phyloP scores from a whole-genome alignment of 192 early-diverging fungal genomes.

The Entrophospora sp. region DNA sequence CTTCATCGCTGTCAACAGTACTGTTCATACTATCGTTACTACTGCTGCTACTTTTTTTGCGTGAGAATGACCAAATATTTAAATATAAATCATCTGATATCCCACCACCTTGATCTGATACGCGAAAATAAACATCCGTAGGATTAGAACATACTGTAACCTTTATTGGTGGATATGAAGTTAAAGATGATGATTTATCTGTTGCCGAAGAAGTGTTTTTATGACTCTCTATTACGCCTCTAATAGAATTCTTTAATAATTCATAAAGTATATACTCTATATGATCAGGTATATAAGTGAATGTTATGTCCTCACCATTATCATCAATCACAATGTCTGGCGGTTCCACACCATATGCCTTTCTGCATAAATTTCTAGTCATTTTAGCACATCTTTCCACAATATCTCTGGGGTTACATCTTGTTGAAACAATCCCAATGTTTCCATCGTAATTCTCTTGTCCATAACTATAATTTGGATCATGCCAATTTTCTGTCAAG shows the following conservation, averaged over 20 bases:
- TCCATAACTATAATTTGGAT: conserved; percentile 33
- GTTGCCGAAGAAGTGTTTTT: conserved; percentile 21
- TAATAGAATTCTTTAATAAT: conserved; percentile 80
- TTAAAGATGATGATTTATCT: conserved; percentile 10
- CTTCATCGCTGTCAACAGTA: too few species aligned
- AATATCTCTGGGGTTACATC: conserved; percentile 48
- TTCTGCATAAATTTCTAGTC: conserved; percentile 25
- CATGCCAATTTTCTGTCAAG: conserved; percentile 55
- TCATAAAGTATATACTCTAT: conserved; percentile 92
- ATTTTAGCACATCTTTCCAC: conserved; percentile 29
- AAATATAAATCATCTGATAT: conserved; percentile 54
- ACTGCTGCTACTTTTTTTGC: too few species aligned
- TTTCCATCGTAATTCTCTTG: conserved; percentile 38
- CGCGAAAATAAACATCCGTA: conserved; percentile 75
- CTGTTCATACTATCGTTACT: too few species aligned
- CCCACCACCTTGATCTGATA: conserved; percentile 91
- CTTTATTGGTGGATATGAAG: conserved; percentile 63
- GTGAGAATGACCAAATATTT: conserved; percentile 78
- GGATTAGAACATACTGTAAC: conserved; percentile 75
- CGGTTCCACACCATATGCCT: conserved; percentile 30
- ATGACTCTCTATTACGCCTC: conserved; percentile 55
- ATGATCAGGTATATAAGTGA: conserved; percentile 93
- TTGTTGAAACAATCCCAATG: conserved; percentile 66
- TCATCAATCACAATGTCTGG: conserved; percentile 76
- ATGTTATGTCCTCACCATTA: conserved; percentile 55